These are phyloP conservation scores for Saturnispora halmiae DNA, from an alignment of 805 yeast genomes.

Conservation along the genomic window DNA sequence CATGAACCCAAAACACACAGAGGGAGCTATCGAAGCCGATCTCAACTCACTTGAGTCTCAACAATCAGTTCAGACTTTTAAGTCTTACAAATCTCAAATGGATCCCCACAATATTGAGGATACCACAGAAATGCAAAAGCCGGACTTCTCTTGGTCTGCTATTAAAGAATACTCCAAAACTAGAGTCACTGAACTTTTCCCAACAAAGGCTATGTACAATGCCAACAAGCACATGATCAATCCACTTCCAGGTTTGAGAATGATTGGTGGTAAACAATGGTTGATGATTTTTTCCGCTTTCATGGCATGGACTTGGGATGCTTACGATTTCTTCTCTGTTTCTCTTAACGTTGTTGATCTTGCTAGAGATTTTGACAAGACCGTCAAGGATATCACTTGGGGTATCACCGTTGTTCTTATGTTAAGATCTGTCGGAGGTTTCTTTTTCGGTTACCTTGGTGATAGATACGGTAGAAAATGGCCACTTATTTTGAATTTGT, in stretches of 20 bases:
- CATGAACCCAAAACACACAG: not conserved
- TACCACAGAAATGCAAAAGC: constrained; percentile 17
- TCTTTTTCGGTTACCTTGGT: constrained; percentile 50
- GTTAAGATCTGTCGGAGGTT: constrained; percentile 60
- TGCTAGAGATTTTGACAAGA: constrained; percentile 36
- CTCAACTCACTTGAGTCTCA: constrained; percentile 7
- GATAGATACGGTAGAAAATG: constrained; percentile 55
- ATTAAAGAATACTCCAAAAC: constrained; percentile 33
- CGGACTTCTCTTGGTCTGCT: constrained; percentile 26
- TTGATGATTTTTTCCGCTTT: constrained; percentile 45
- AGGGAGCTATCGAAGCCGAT: not conserved
- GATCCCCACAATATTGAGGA: constrained; percentile 8
- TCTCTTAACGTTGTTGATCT: constrained; percentile 41
- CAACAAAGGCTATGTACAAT: constrained; percentile 33
- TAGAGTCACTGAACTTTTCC: constrained; percentile 42
- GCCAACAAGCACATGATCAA: constrained; percentile 39
- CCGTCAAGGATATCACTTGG: constrained; percentile 51
- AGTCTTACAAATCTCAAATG: constrained; percentile 1
- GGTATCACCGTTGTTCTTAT: constrained; percentile 59
- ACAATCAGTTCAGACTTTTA: constrained; percentile 8
- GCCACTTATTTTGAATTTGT: constrained; percentile 42
- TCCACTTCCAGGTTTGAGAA: constrained; percentile 51
- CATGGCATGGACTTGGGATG: constrained; percentile 57
- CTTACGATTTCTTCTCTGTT: constrained; percentile 53
- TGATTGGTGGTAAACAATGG: constrained; percentile 48